Evolutionary conservation across 73 alveolate species (phyloP), one percentile per base, ranked within the genome.

Genomic region (Tetrahymena thermophila): DNA sequence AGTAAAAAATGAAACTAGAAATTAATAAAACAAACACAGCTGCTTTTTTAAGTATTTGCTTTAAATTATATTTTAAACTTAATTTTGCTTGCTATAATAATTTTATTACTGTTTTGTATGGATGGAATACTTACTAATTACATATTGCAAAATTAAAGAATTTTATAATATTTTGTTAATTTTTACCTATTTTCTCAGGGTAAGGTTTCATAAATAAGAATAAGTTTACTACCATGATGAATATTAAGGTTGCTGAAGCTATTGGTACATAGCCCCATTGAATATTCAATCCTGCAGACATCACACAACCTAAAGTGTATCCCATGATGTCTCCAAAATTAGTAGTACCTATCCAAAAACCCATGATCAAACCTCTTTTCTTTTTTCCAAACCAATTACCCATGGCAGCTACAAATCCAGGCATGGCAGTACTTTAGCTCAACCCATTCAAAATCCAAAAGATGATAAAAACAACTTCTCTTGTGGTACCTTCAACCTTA

Each of bases 301-400:
- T 94, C 17, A 83, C 40, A 31, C 93, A 94, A 19, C 96, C 96
- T 43, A 94, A 38, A 40, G 85, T 13, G 42, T 85, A 85, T 35
- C 96, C 96, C 56, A 43, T 35, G 42, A 94, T 85, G 85, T 94
- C 96, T 25, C 96, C 96, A 25, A 93, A 85, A 28, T 94, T 94
- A 31, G 94, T 56, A 38, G 95, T 85, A 43, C 96, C 96, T n/a
- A 85, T 43, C 96, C 96, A 94, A 35, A 94, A 35, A 1, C 96
- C 96, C 96, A 94, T 85, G 31, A 94, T 83, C n/a, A 85, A 35
- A 8, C 96, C 96, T 83, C 93, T 85, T 21, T 94, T 94, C 37
- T 83, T 37, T 43, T 94, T 94, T 37, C 94, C 57, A 94, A 94
- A 94, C 96, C 96, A 94, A 94, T 94, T 85, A 35, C 96, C 96